phyloP scores from a whole-genome alignment of 495 filamentous ascomycete species.

The Clavariopsis aquatica region DNA sequence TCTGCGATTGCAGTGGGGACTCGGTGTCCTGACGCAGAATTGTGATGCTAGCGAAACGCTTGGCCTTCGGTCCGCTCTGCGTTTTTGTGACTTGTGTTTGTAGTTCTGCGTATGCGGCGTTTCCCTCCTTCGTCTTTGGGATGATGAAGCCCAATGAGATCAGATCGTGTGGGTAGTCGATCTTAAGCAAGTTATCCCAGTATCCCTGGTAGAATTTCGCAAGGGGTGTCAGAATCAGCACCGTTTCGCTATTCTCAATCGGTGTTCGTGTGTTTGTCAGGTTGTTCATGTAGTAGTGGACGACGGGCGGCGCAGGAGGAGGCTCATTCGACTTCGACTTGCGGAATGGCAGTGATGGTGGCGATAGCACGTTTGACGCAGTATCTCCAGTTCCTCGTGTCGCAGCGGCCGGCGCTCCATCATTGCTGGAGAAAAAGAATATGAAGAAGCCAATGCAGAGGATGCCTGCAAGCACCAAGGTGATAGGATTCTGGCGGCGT shows the following conservation, averaged over 20 bases:
- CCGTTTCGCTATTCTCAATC: slow-evolving; percentile 73
- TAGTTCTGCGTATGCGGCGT: slow-evolving; percentile 73
- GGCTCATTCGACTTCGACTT: slow-evolving; percentile 61
- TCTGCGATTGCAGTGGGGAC: slow-evolving; percentile 73
- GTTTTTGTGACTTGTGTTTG: slow-evolving; percentile 83
- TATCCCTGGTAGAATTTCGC: slow-evolving; percentile 90
- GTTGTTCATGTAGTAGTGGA: slow-evolving; percentile 92
- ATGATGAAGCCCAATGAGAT: slow-evolving; percentile 96
- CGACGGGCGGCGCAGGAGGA: slow-evolving; percentile 75
- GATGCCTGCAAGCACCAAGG: slow-evolving; percentile 60
- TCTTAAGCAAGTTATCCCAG: slow-evolving; percentile 88
- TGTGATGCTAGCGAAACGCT: slow-evolving; percentile 86
- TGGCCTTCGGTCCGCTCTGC: slow-evolving; percentile 73
- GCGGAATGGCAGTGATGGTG: slow-evolving; percentile 79
- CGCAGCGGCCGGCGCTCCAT: slow-evolving; percentile 42
- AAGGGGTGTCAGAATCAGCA: slow-evolving; percentile 91
- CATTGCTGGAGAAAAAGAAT: slow-evolving; percentile 61
- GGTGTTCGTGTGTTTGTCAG: slow-evolving; percentile 78
- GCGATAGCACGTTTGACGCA: slow-evolving; percentile 55
- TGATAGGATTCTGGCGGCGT: slow-evolving; percentile 69
- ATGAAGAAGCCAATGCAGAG: slow-evolving; percentile 65
- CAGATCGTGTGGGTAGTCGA: slow-evolving; percentile 88
- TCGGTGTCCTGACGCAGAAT: slow-evolving; percentile 97
- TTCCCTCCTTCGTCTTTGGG: slow-evolving; percentile 85
- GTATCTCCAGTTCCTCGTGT: slow-evolving; percentile 14